Base-by-base conservation (phyloP, 768 basidiomycete species). In the Tricholomella constricta region DNA sequence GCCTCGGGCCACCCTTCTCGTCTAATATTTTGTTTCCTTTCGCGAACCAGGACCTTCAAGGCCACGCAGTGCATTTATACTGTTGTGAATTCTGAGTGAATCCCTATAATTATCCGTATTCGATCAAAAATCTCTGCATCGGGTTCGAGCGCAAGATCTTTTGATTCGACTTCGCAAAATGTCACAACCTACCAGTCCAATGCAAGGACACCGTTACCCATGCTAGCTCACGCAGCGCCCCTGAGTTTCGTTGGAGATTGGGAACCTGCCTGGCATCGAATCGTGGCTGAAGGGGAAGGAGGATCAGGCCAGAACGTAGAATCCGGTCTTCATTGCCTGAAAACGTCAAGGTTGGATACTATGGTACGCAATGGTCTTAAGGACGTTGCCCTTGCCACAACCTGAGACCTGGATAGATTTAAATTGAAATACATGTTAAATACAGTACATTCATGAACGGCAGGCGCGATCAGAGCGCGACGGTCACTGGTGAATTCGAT, bases 401-500 rank as follows among this genome's bases (percentile, higher is more conserved):
- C n/a, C n/a, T n/a, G n/a, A n/a, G n/a, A n/a, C n/a, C n/a, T n/a
- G 29, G 29, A 29, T 29, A 6, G 6, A 29, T 11, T 6, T 6
- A 29, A 29, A 29, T 29, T 29, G 29, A 31, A 11, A 31, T 6
- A 31, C 6, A 31, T 9, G 31, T 32, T 4, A 14, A 11, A 17
- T 26, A 27, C 7, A 5, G 26, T 26, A 43, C 15, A 27, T 43
- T n/a, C 6, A 43, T 27, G n/a, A n/a, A 15, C 25, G 14, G 7
- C 15, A 8, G 6, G 26, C 15, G n/a, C 2, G n/a, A 19, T 59
- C 40, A 62, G 12, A 65, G 51, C 26, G 54, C 55, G 11, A 65
- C 22, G 7, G 26, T 26, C 6, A 59, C 42, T 20, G 55, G 58
- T 12, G 59, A 51, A 41, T 65, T 62, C 4, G 62, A 57, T 15